phyloP scores from a whole-genome alignment of 805 yeast species.

The Candida nitratophila region DNA sequence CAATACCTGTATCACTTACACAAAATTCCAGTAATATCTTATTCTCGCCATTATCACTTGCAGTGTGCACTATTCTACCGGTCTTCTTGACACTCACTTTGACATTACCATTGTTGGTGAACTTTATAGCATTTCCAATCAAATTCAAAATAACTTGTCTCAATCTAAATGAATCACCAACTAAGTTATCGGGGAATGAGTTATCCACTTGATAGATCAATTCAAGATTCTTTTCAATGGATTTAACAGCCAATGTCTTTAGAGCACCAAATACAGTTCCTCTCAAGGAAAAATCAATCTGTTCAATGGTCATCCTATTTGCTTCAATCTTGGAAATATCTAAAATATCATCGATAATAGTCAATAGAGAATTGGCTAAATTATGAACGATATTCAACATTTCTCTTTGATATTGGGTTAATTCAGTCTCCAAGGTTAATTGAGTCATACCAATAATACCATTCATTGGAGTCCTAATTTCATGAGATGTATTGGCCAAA shows the following conservation, averaged over 20 bases:
- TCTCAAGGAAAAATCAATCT: constrained; percentile 77
- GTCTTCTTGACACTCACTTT: constrained; percentile 64
- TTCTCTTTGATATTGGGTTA: constrained; percentile 87
- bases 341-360: constrained; percentile 83
- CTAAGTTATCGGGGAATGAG: constrained; percentile 78
- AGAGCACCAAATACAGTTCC: constrained; percentile 88
- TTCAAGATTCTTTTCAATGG: constrained; percentile 78
- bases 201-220: constrained; percentile 77
- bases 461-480: constrained; percentile 86
- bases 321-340: constrained; percentile 94
- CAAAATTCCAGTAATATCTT: constrained; percentile 68
- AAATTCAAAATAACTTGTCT: constrained; percentile 81
- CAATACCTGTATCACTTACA: constrained; percentile 87
- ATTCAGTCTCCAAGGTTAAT: constrained; percentile 77
- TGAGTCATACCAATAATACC: constrained; percentile 94
- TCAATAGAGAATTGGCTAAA: constrained; percentile 75
- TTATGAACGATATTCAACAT: constrained; percentile 88
- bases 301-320: constrained; percentile 87
- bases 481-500: constrained; percentile 83
- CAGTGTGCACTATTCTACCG: constrained; percentile 24
- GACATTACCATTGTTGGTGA: constrained; percentile 78
- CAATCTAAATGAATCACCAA: constrained; percentile 84
- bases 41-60: constrained; percentile 35
- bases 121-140: constrained; percentile 87
- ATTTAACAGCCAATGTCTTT: constrained; percentile 83